Conservation (phyloP, 441 rosid genomes). For the Hypseocharis bilobata region DNA sequence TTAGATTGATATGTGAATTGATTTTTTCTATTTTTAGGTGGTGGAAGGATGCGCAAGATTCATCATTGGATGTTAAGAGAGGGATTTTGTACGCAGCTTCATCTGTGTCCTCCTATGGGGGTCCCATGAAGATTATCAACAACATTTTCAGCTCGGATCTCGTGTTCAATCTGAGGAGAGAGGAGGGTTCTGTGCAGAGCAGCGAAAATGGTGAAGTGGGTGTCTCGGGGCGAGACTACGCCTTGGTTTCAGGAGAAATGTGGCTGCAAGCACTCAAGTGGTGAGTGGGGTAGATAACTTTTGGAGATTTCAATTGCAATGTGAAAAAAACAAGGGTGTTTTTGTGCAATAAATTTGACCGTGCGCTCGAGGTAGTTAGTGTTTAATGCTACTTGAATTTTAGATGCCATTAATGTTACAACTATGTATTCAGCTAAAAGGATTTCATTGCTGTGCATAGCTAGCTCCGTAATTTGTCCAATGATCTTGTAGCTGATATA, state of each 20-base stretch:
- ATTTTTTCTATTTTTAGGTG: constrained; percentile 39
- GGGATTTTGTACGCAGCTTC: constrained; percentile 65
- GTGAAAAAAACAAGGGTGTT: neutral
- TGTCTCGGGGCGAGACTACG: constrained; percentile 80
- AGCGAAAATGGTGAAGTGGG: constrained; percentile 63
- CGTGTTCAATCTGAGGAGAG: constrained; percentile 65
- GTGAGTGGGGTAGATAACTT: constrained; percentile 32
- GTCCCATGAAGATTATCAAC: constrained; percentile 90
- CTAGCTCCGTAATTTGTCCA: no score
- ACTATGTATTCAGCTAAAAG: no score
- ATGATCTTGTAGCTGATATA: neutral
- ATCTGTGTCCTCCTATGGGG: constrained; percentile 53
- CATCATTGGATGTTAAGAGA: constrained; percentile 43
- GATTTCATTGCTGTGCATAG: no score
- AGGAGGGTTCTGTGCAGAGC: constrained; percentile 40
- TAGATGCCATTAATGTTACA: neutral
- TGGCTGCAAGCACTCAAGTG: constrained; percentile 92
- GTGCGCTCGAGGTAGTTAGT: neutral
- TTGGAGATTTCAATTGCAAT: constrained; percentile 6
- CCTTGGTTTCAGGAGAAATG: constrained; percentile 88
- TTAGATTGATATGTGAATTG: constrained; percentile 10
- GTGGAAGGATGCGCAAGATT: constrained; percentile 78
- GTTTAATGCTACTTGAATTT: constrained; percentile 7
- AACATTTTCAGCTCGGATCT: constrained; percentile 80
- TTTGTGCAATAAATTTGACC: neutral